These are phyloP conservation scores for Aeschynomene evenia DNA, from an alignment of 306 rosid genomes.

Conservation along the genomic window DNA sequence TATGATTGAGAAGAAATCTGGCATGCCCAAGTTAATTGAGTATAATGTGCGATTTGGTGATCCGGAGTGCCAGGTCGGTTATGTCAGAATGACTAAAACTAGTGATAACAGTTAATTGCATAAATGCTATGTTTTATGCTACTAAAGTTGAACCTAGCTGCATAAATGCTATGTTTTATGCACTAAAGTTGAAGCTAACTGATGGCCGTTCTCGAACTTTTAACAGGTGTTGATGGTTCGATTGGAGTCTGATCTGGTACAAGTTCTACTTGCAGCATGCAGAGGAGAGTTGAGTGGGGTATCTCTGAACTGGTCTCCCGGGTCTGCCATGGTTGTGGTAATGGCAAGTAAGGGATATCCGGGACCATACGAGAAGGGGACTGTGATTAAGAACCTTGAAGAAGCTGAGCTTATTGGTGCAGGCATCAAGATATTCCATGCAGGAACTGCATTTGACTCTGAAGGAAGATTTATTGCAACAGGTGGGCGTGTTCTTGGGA, in stretches of 20 bases:
- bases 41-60: slow-evolving; percentile 98
- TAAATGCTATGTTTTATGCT: background rate
- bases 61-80: slow-evolving; percentile 96
- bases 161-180: no score
- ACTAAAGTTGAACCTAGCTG: slow-evolving; percentile 24
- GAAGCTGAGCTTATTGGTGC: slow-evolving; percentile 76
- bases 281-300: slow-evolving; percentile 79
- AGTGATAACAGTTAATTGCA: background rate
- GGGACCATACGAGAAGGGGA: slow-evolving; percentile 82
- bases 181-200: no score
- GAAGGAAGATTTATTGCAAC: slow-evolving; percentile 68
- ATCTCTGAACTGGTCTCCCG: slow-evolving; percentile 80
- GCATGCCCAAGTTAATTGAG: slow-evolving; percentile 90
- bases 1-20: slow-evolving; percentile 93
- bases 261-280: slow-evolving; percentile 91
- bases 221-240: slow-evolving; percentile 91
- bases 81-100: background rate
- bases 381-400: slow-evolving; percentile 70
- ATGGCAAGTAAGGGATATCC: slow-evolving; percentile 98
- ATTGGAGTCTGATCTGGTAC: slow-evolving; percentile 84
- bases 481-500: slow-evolving; percentile 96
- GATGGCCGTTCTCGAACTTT: no score
- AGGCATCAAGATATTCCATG: slow-evolving; percentile 80
- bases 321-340: slow-evolving; percentile 95
- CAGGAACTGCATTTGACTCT: slow-evolving; percentile 79